Base-by-base conservation (phyloP, 2,329 filamentous ascomycete species). In the Alternaria hordeiaustralica region DNA sequence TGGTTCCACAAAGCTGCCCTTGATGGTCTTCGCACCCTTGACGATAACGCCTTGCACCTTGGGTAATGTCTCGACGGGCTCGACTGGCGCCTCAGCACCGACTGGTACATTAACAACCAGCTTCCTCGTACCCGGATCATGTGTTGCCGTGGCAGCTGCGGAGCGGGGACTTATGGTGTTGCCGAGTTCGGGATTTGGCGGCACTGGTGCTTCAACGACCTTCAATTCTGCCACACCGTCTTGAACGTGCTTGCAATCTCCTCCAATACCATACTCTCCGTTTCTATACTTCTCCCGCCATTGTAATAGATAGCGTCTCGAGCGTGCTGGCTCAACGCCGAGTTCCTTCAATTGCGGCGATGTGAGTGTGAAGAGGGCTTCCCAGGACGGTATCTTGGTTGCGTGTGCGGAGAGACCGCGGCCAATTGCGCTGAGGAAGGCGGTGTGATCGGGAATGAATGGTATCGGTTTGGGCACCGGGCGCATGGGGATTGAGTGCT, bases 391-490 rank as follows among this genome's bases (percentile, higher is more conserved):
- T 73, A 99, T 93, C 81, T 98, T 98, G 81, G 88, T 85, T 53
- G 91, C 88, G 83, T 97, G 93, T 76, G 91, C 89, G 75, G 87
- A 89, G 73, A 97, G 89, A 72, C 90, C 90, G 67, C 96, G 94
- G 72, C 96, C 96, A 81, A 98, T 97, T 63, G 97, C 86, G 36
- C 88, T 93, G 66, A 98, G 90, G 81, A 99, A 97, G 15, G 94
- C 96, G 71, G 86, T 79, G 44, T 93, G 89, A 78, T 97, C 90
- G 30, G 94, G 95, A 43, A 97, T 90, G 74, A 97, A 94, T 2
- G 93, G 92, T 41, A 91, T 97, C 1, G 94, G 91, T 23, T 85
- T 76, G 3, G 94, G 94, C 26, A 90, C 79, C n/a, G 77, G 77
- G 13, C 76, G 78, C 61, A 78, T 71, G 20, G 81, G 78, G 28